Conservation (phyloP, 2,329 filamentous ascomycete species). For the Epichloe sylvatica region DNA sequence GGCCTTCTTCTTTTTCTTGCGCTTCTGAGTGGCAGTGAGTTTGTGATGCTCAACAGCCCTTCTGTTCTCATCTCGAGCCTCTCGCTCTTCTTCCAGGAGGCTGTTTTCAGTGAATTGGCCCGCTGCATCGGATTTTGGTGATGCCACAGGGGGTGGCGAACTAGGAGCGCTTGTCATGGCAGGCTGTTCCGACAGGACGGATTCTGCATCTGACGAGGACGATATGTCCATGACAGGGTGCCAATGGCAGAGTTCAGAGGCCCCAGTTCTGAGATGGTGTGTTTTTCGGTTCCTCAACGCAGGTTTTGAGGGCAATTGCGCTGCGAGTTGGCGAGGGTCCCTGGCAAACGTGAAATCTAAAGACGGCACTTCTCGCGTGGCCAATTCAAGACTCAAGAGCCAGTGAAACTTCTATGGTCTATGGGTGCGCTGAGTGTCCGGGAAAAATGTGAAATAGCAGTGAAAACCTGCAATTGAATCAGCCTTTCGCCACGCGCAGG, state of each 20-base stretch:
- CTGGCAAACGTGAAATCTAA: background rate
- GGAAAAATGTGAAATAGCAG: background rate
- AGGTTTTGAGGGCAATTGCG: background rate
- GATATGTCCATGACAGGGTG: slow-evolving; percentile 14
- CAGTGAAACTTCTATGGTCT: background rate
- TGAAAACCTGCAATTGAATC: background rate
- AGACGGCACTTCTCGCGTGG: background rate
- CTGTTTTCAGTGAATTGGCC: slow-evolving; percentile 13
- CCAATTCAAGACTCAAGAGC: background rate
- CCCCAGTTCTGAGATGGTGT: background rate
- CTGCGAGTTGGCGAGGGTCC: background rate
- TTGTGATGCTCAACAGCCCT: slow-evolving; percentile 34
- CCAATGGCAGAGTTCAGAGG: background rate
- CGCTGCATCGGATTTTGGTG: slow-evolving; percentile 7
- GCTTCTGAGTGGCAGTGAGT: slow-evolving; percentile 25
- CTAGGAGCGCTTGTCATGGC: slow-evolving; percentile 23
- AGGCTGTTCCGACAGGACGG: slow-evolving; percentile 16
- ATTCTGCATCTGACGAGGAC: slow-evolving; percentile 20
- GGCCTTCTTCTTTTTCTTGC: slow-evolving; percentile 34
- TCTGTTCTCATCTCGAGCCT: slow-evolving; percentile 23
- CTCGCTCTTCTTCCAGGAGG: slow-evolving; percentile 23
- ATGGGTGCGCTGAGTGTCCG: background rate
- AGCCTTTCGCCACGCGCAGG: background rate
- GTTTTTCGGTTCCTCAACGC: background rate
- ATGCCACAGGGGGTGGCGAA: slow-evolving; percentile 20